Conservation (phyloP, 176 grass and related monocot genomes). For the Eragrostis curvula region DNA sequence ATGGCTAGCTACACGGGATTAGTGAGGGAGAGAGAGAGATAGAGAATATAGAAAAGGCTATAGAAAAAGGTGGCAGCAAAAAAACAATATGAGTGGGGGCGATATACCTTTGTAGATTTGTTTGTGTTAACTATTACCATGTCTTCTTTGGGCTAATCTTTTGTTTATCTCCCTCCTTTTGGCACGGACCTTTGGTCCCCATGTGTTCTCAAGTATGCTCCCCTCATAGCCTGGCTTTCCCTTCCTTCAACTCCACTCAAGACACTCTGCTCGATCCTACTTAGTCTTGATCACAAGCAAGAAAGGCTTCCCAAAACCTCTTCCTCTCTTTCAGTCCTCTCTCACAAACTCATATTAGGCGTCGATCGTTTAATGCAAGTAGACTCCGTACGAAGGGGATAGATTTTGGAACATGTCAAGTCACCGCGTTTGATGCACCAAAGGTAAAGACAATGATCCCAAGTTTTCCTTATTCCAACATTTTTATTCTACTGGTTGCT, state of each 20-base stretch:
- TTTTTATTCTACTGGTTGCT: conserved; percentile 34
- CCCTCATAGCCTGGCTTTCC: conserved; percentile 57
- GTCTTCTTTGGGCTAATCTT: conserved; percentile 48
- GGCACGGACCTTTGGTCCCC: conserved; percentile 64
- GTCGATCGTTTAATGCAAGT: not conserved
- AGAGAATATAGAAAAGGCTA: conserved; percentile 54
- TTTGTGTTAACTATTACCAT: conserved; percentile 48
- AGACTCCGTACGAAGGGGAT: conserved; percentile 36
- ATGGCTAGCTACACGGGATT: conserved; percentile 38
- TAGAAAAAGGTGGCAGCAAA: conserved; percentile 47
- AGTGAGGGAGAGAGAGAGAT: conserved; percentile 6
- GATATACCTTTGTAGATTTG: conserved; percentile 51
- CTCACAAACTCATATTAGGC: not conserved
- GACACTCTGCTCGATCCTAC: conserved; percentile 28
- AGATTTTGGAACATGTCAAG: conserved; percentile 79
- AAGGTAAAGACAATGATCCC: conserved; percentile 53
- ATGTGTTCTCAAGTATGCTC: conserved; percentile 61
- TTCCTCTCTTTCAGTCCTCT: conserved; percentile 5
- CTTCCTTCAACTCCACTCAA: conserved; percentile 96
- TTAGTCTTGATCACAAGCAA: conserved; percentile 44
- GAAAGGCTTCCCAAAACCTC: not conserved
- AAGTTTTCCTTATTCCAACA: not conserved
- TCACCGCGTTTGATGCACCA: conserved; percentile 60
- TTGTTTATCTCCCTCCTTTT: conserved; percentile 42
- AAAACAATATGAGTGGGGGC: conserved; percentile 46